These are phyloP conservation scores for Populus davidiana DNA, from an alignment of 345 rosid genomes.

Conservation along the genomic window DNA sequence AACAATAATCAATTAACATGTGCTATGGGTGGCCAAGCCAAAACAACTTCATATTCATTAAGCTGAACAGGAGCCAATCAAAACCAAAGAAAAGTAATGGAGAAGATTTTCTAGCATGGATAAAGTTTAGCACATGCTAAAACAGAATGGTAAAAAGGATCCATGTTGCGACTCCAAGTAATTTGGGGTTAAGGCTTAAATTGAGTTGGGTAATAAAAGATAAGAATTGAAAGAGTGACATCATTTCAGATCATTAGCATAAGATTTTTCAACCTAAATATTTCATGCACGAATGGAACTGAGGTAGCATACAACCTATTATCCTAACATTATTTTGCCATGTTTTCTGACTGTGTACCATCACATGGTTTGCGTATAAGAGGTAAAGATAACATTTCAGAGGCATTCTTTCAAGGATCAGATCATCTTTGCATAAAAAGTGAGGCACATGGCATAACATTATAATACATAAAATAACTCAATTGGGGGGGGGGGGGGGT, in stretches of 20 bases:
- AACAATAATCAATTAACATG: neutral
- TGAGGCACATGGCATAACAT: neutral
- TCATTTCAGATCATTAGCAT: neutral
- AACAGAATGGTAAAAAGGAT: neutral
- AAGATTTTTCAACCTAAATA: neutral
- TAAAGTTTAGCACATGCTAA: neutral
- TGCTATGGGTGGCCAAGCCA: neutral
- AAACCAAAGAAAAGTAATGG: neutral
- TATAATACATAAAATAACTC: neutral
- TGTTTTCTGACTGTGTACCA: neutral
- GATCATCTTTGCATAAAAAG: neutral
- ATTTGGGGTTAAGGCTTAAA: neutral
- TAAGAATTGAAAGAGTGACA: neutral
- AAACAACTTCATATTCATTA: neutral
- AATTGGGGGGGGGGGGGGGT: too few species aligned
- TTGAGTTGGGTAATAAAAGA: neutral
- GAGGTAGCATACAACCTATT: neutral
- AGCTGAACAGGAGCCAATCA: neutral
- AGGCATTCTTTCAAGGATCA: neutral
- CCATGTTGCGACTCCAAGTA: neutral
- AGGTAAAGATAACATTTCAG: neutral
- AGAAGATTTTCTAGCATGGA: neutral
- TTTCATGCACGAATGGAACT: neutral
- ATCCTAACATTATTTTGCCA: neutral
- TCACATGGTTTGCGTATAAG: neutral